These are phyloP conservation scores for Rhytidhysteron rufulum DNA, from an alignment of 2,329 filamentous ascomycete genomes.

Conservation along the genomic window DNA sequence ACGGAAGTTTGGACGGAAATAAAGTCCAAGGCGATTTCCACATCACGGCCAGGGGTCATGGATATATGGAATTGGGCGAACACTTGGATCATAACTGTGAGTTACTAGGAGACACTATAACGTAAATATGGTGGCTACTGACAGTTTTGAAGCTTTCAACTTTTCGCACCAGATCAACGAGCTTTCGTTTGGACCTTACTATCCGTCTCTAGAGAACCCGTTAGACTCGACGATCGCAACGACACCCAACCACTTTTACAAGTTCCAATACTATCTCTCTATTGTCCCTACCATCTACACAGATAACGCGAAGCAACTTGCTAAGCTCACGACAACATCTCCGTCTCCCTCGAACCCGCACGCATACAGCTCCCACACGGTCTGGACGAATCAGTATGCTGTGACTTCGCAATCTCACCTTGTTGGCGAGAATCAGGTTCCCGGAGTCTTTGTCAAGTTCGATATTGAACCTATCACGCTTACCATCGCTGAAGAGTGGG, in stretches of 20 bases:
- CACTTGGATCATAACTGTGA: slow-evolving; percentile 80
- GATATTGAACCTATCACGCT: slow-evolving; percentile 95
- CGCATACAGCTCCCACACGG: slow-evolving; percentile 48
- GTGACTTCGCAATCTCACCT: slow-evolving; percentile 81
- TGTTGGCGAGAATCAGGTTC: slow-evolving; percentile 66
- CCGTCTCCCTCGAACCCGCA: slow-evolving; percentile 34
- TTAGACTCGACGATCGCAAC: slow-evolving; percentile 84
- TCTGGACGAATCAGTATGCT: slow-evolving; percentile 96
- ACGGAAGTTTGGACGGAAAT: slow-evolving; percentile 84
- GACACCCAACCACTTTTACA: slow-evolving; percentile 77
- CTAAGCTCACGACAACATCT: slow-evolving; percentile 35
- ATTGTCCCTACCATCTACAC: slow-evolving; percentile 92
- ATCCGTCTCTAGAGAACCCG: slow-evolving; percentile 88
- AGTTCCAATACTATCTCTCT: slow-evolving; percentile 96
- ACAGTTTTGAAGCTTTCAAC: slow-evolving; percentile 82
- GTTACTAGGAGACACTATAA: slow-evolving; percentile 33
- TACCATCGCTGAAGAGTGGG: slow-evolving; percentile 76
- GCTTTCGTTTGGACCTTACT: slow-evolving; percentile 95
- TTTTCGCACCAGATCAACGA: slow-evolving; percentile 97
- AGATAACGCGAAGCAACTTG: slow-evolving; percentile 47
- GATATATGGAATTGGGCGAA: slow-evolving; percentile 76
- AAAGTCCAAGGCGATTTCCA: slow-evolving; percentile 98
- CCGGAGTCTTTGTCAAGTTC: slow-evolving; percentile 97
- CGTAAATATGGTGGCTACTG: too few relatives aligned
- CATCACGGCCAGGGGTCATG: slow-evolving; percentile 90